phyloP scores from a whole-genome alignment of 78 protist species.

The Dictyostelium brefeldianum region DNA sequence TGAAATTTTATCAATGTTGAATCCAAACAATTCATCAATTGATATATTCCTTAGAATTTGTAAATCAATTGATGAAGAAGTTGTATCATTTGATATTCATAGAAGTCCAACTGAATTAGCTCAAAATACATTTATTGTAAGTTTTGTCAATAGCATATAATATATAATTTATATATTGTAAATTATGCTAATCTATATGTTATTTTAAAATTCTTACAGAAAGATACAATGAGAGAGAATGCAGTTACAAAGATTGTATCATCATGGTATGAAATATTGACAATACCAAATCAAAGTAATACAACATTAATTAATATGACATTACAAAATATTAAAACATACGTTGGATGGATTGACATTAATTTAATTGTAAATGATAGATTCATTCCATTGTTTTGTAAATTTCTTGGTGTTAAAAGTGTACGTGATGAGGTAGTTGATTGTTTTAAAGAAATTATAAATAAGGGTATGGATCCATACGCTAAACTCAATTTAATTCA shows the following conservation, averaged over 20 bases:
- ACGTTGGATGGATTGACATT: constrained; percentile 87
- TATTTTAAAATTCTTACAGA: constrained; percentile 6
- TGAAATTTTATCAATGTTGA: constrained; percentile 46
- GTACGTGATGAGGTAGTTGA: constrained; percentile 58
- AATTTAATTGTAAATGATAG: constrained; percentile 75
- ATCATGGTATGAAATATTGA: constrained; percentile 80
- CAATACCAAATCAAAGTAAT: constrained; percentile 6
- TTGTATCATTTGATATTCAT: constrained; percentile 64
- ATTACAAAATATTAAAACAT: constrained; percentile 69
- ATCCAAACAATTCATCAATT: background rate
- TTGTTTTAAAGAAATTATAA: constrained; percentile 74
- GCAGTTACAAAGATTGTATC: constrained; percentile 66
- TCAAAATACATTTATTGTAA: constrained; percentile 73
- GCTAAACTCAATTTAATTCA: constrained; percentile 46
- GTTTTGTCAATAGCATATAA: background rate
- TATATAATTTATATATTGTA: background rate
- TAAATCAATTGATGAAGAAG: constrained; percentile 77
- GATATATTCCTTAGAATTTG: constrained; percentile 81
- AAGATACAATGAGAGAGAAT: constrained; percentile 79
- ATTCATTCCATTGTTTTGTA: constrained; percentile 72
- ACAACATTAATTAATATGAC: constrained; percentile 55
- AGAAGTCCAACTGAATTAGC: constrained; percentile 72
- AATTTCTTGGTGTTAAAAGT: constrained; percentile 21
- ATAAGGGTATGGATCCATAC: constrained; percentile 82
- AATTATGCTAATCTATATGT: background rate